phyloP scores from a whole-genome alignment of 1,139 yeast genomes.

The Magnusiomyces tetraspermus region DNA sequence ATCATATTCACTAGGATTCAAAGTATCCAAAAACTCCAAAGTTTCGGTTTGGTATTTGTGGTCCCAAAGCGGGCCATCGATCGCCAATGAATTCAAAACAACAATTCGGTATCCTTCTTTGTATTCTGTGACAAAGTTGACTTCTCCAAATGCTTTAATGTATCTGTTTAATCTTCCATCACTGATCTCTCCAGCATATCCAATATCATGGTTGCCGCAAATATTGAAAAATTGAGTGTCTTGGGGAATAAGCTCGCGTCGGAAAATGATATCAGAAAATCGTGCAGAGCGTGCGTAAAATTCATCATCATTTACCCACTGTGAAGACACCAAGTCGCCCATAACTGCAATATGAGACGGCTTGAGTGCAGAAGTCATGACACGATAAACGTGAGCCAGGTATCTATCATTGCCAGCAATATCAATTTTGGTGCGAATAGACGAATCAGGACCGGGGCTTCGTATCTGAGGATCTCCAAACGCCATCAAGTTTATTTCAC shows the following conservation, averaged over 20 bases:
- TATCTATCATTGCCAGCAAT: slow-evolving; percentile 82
- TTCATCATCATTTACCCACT: slow-evolving; percentile 87
- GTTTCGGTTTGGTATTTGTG: slow-evolving; percentile 57
- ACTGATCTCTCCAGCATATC: slow-evolving; percentile 91
- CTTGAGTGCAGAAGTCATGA: slow-evolving; percentile 49
- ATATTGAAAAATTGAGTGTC: slow-evolving; percentile 64
- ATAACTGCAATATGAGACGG: slow-evolving; percentile 82
- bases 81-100: slow-evolving; percentile 67
- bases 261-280: slow-evolving; percentile 40
- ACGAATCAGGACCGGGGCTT: slow-evolving; percentile 66
- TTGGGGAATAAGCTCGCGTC: slow-evolving; percentile 22
- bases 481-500: slow-evolving; percentile 39
- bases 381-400: slow-evolving; percentile 68
- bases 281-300: slow-evolving; percentile 69
- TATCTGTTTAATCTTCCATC: slow-evolving; percentile 83
- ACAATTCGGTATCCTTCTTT: slow-evolving; percentile 72
- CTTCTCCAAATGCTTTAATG: slow-evolving; percentile 63
- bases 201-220: slow-evolving; percentile 93
- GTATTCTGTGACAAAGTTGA: slow-evolving; percentile 57
- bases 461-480: slow-evolving; percentile 97
- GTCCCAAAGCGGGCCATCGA: slow-evolving; percentile 88
- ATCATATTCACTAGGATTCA: slow-evolving; percentile 39
- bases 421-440: slow-evolving; percentile 69
- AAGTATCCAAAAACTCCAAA: slow-evolving; percentile 57
- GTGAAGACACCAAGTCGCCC: slow-evolving; percentile 92